These are phyloP conservation scores for Acanthochlamys bracteata DNA, from an alignment of 106 monocot species.

Conservation along the genomic window DNA sequence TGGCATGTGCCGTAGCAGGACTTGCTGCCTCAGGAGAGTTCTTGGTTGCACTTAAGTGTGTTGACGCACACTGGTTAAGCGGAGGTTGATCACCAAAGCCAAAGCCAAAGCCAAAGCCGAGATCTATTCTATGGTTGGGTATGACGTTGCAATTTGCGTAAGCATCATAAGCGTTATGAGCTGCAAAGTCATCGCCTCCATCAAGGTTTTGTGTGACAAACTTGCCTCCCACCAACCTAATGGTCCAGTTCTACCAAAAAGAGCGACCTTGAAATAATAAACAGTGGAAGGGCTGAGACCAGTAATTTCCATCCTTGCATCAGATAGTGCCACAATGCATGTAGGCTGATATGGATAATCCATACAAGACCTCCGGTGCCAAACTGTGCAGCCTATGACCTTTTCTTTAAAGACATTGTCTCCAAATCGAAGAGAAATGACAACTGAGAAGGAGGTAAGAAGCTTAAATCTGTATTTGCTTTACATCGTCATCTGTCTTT, in stretches of 20 bases:
- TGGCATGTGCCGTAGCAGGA: conserved; percentile 5
- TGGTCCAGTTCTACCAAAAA: conserved; percentile 44
- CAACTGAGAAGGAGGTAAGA: conserved; percentile 33
- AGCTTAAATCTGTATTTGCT: conserved; percentile 27
- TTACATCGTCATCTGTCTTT: too few relatives aligned
- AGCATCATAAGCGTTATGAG: conserved; percentile 16
- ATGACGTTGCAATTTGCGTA: conserved; percentile 4
- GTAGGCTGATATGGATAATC: conserved; percentile 42
- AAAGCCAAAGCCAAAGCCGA: not conserved
- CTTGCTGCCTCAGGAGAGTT: conserved; percentile 7
- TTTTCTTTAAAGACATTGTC: conserved; percentile 37
- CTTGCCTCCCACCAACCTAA: conserved; percentile 41
- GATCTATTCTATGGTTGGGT: not conserved
- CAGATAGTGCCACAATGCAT: conserved; percentile 33
- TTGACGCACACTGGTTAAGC: conserved; percentile 37
- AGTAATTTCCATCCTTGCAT: conserved; percentile 38
- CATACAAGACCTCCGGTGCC: conserved; percentile 30
- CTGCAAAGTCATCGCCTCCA: conserved; percentile 18
- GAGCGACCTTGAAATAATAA: conserved; percentile 53
- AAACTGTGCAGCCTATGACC: conserved; percentile 51
- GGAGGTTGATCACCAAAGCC: conserved; percentile 7
- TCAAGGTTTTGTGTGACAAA: conserved; percentile 31
- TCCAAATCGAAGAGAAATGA: conserved; percentile 24
- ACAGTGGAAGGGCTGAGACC: conserved; percentile 51
- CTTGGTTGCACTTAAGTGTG: conserved; percentile 53